phyloP scores from a whole-genome alignment of 129 eudicot species.

The Solidago caesia region DNA sequence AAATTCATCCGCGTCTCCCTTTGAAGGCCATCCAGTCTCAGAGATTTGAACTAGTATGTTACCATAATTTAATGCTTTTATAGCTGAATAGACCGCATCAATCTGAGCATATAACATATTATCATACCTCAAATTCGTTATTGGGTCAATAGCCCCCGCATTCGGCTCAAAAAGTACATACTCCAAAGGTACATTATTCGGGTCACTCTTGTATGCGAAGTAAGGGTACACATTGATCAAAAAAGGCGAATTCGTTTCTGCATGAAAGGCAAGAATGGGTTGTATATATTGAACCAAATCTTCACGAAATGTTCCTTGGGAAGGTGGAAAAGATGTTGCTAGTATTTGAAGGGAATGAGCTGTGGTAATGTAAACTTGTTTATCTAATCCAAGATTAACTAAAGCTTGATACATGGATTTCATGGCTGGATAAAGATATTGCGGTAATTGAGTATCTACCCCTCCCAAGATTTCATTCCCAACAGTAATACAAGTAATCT shows the following conservation, averaged over 20 bases:
- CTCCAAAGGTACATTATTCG: conserved; percentile 51
- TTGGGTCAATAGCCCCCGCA: conserved; percentile 56
- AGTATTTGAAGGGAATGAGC: conserved; percentile 80
- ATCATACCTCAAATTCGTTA: conserved; percentile 67
- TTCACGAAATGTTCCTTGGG: conserved; percentile 65
- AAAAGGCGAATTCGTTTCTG: conserved; percentile 64
- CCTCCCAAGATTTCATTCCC: conserved; percentile 81
- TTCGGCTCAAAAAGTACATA: conserved; percentile 82
- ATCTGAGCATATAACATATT: conserved; percentile 97
- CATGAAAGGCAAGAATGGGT: conserved; percentile 63
- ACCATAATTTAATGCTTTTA: conserved; percentile 60
- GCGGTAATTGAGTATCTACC: conserved; percentile 39
- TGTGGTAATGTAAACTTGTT: conserved; percentile 64
- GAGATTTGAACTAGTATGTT: conserved; percentile 68
- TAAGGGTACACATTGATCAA: conserved; percentile 89
- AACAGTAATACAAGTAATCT: conserved; percentile 68
- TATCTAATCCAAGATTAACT: conserved; percentile 52
- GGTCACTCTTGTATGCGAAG: conserved; percentile 83
- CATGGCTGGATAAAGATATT: conserved; percentile 80
- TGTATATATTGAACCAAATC: conserved; percentile 64
- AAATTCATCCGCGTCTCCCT: conserved; percentile 75
- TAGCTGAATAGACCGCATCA: conserved; percentile 91
- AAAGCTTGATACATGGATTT: conserved; percentile 62
- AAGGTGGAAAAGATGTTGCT: conserved; percentile 77
- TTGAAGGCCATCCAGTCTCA: conserved; percentile 99